Evolutionary conservation across 2,329 filamentous ascomycete species (phyloP).

Genomic region (Aspergillus hortae): DNA sequence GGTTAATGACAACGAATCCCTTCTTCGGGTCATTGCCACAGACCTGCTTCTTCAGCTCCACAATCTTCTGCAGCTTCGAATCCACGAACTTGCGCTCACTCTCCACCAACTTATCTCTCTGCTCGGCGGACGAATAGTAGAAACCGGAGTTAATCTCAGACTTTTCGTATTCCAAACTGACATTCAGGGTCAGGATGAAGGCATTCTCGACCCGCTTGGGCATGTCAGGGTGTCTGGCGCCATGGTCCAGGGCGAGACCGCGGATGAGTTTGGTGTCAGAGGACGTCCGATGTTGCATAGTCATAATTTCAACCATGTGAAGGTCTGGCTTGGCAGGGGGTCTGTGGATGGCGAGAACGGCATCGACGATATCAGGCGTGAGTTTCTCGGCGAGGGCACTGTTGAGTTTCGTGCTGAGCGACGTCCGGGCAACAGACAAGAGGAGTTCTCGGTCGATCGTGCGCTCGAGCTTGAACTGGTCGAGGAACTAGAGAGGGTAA

Average conservation of each 20-base stretch:
- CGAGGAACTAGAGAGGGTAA: constrained; percentile 66
- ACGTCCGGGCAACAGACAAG: constrained; percentile 88
- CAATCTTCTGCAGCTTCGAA: constrained; percentile 93
- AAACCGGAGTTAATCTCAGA: constrained; percentile 98
- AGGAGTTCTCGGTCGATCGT: constrained; percentile 92
- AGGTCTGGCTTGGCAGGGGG: constrained; percentile 88
- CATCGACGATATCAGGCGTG: constrained; percentile 92
- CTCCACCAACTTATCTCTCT: constrained; percentile 96
- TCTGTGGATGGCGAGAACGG: constrained; percentile 90
- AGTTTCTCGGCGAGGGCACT: constrained; percentile 82
- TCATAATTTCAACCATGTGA: constrained; percentile 99
- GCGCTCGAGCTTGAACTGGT: constrained; percentile 83
- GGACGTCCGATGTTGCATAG: constrained; percentile 97
- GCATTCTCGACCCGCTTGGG: constrained; percentile 94
- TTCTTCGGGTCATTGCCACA: constrained; percentile 92
- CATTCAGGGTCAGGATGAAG: constrained; percentile 90
- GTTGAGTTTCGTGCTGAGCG: constrained; percentile 93
- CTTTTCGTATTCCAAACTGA: constrained; percentile 98
- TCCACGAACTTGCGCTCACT: constrained; percentile 95
- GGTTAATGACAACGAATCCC: constrained; percentile 96
- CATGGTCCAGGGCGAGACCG: constrained; percentile 89
- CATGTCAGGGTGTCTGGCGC: constrained; percentile 96
- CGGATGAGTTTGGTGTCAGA: constrained; percentile 95
- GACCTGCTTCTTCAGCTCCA: constrained; percentile 95
- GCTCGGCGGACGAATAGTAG: constrained; percentile 96